phyloP scores from a whole-genome alignment of 2,329 filamentous ascomycete genomes.

The Phyllosticta citribraziliensis region DNA sequence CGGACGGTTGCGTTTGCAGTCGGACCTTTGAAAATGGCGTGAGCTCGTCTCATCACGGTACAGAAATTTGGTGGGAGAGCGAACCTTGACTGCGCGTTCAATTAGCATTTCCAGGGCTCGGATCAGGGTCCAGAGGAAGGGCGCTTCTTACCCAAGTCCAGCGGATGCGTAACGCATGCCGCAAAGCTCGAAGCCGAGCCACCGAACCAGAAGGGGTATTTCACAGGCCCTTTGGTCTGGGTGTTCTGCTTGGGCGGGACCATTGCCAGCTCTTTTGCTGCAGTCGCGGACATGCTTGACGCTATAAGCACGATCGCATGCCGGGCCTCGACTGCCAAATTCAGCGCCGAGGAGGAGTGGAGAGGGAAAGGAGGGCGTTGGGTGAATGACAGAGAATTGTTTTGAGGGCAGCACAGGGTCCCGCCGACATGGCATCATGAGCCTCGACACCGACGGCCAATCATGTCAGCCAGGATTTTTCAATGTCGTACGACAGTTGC shows the following conservation, averaged over 20 bases:
- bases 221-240: constrained; percentile 28
- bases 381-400: not conserved
- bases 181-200: constrained; percentile 90
- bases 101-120: constrained; percentile 19
- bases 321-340: not conserved
- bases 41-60: not conserved
- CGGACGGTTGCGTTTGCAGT: constrained; percentile 70
- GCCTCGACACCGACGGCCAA: not conserved
- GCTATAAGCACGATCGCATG: not conserved
- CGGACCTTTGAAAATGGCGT: constrained; percentile 51
- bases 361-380: not conserved
- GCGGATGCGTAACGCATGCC: constrained; percentile 81
- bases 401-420: not conserved
- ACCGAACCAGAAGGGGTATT: constrained; percentile 70
- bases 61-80: not conserved
- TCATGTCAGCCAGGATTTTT: constrained; percentile 10
- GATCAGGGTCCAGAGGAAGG: constrained; percentile 10
- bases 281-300: constrained; percentile 6
- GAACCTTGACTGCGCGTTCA: constrained; percentile 33
- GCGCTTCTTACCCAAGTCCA: constrained; percentile 67
- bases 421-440: not conserved
- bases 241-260: constrained; percentile 31
- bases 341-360: not conserved
- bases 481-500: not conserved
- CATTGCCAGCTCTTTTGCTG: not conserved